These are phyloP conservation scores for Quercus gilva DNA, from an alignment of 306 rosid species.

Conservation along the genomic window DNA sequence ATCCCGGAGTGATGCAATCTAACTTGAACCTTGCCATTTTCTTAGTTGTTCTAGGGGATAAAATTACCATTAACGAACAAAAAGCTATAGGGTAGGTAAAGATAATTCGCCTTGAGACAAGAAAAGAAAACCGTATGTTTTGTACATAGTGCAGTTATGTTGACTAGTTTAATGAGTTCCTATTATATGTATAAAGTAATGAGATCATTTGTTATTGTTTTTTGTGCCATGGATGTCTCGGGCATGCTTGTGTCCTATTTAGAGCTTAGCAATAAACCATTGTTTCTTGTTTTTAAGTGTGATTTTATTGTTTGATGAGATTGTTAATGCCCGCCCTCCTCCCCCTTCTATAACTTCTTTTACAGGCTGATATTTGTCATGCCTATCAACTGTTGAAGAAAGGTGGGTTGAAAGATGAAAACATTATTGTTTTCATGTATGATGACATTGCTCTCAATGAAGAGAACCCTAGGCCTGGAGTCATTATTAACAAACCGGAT, in stretches of 20 bases:
- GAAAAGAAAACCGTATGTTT: neutral
- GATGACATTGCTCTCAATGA: slow-evolving; percentile 77
- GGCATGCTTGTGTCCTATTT: neutral
- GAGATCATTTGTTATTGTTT: neutral
- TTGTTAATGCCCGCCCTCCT: neutral
- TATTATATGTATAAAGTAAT: neutral
- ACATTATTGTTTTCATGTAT: slow-evolving; percentile 95
- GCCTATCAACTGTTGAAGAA: slow-evolving; percentile 84
- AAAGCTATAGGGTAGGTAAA: neutral
- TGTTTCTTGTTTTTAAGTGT: neutral
- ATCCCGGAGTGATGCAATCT: neutral
- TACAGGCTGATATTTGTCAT: slow-evolving; percentile 88
- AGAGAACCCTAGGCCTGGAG: slow-evolving; percentile 90
- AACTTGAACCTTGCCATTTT: neutral
- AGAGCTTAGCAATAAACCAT: neutral
- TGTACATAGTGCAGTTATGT: neutral
- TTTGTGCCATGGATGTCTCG: neutral
- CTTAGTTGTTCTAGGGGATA: neutral
- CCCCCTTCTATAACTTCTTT: neutral
- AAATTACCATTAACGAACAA: neutral
- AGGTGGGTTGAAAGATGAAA: slow-evolving; percentile 91
- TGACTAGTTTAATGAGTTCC: neutral
- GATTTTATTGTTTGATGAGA: slow-evolving; percentile 6
- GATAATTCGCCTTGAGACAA: neutral
- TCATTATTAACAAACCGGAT: slow-evolving; percentile 82